Evolutionary conservation across 2,329 filamentous ascomycete genomes (phyloP).

Genomic region (Neurospora sp.): DNA sequence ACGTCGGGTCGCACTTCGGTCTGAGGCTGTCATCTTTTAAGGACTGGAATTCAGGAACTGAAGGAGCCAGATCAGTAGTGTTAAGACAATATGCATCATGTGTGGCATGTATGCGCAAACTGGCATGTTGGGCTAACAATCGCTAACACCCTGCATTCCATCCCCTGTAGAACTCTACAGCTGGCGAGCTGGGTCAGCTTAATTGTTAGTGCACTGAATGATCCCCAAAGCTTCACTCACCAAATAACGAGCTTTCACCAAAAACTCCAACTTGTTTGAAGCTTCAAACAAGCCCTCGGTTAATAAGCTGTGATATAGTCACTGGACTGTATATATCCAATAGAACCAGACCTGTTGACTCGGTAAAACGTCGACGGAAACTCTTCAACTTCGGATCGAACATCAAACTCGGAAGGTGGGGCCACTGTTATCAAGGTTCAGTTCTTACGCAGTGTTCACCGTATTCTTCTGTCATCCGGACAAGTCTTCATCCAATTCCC

Average conservation of each 20-base stretch:
- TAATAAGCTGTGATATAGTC: no score
- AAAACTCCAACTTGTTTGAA: neutral
- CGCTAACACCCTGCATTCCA: no score
- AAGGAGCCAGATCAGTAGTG: no score
- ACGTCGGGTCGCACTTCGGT: neutral
- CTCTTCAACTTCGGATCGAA: neutral
- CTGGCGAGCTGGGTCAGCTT: neutral
- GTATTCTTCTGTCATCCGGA: neutral
- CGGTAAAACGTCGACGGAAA: neutral
- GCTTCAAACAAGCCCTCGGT: neutral
- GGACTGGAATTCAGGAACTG: no score
- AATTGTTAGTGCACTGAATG: neutral
- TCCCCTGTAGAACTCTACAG: no score
- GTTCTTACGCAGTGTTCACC: neutral
- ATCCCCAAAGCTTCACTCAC: neutral
- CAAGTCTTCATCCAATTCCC: neutral
- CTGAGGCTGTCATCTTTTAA: neutral
- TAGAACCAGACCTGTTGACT: neutral
- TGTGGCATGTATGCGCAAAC: no score
- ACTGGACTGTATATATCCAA: neutral
- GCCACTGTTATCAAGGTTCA: neutral
- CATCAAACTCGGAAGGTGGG: neutral
- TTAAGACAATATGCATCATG: no score
- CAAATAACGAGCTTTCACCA: neutral
- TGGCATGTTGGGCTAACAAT: no score